Evolutionary conservation across 495 filamentous ascomycete genomes (phyloP).

Genomic region (Hyaloscypha bicolor): DNA sequence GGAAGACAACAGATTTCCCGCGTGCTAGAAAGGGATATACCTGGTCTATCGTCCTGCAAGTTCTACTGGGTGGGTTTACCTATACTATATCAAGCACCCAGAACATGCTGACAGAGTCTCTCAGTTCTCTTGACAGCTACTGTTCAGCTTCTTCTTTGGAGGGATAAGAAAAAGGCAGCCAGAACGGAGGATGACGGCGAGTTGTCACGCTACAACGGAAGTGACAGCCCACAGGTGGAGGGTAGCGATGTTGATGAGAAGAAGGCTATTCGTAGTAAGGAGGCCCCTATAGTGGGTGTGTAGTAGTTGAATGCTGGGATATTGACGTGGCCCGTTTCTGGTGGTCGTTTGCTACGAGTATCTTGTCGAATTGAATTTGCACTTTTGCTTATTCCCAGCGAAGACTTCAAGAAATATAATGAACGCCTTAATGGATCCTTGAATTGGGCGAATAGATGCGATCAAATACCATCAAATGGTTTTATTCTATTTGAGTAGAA

Average conservation of each 20-base stretch:
- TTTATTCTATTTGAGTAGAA: no score
- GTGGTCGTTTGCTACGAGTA: no score
- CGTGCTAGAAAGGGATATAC: slow-evolving; percentile 39
- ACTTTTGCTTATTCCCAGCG: no score
- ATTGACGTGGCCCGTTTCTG: not conserved
- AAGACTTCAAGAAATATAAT: no score
- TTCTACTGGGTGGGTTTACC: slow-evolving; percentile 26
- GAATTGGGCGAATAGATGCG: no score
- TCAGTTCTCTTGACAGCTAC: slow-evolving; percentile 17
- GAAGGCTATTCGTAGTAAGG: not conserved
- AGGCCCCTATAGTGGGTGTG: not conserved
- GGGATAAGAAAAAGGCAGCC: slow-evolving; percentile 18
- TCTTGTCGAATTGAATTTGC: no score
- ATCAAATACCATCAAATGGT: no score
- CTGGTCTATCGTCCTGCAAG: slow-evolving; percentile 37
- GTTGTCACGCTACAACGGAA: not conserved
- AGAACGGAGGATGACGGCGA: not conserved
- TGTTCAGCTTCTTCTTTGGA: slow-evolving; percentile 30
- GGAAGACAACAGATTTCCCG: slow-evolving; percentile 44
- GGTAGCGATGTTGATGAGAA: slow-evolving; percentile 8
- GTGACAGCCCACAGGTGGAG: not conserved
- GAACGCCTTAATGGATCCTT: no score
- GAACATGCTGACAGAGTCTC: not conserved
- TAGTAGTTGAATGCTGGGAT: not conserved
- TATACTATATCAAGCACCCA: not conserved